phyloP scores from a whole-genome alignment of 805 yeast genomes.

The Hanseniaspora lindneri region DNA sequence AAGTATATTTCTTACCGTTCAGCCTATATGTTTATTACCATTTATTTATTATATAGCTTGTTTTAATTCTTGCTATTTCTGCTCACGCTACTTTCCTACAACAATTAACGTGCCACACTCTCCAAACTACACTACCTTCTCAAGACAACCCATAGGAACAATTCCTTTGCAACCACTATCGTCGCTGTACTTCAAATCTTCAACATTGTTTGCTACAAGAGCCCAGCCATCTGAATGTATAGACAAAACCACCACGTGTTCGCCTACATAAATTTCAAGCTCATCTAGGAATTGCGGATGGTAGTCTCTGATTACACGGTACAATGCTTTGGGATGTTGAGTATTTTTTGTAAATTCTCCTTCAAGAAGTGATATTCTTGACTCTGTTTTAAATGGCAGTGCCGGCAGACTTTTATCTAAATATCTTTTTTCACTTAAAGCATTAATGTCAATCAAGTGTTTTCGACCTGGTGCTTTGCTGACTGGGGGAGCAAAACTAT shows the following conservation, averaged over 20 bases:
- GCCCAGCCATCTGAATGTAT: conserved; percentile 39
- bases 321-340: conserved; percentile 14
- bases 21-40: too few species aligned
- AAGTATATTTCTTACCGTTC: too few species aligned
- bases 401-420: conserved; percentile 22
- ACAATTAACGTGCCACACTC: too few species aligned
- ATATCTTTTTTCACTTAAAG: conserved; percentile 19
- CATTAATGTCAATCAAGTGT: conserved; percentile 16
- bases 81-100: too few species aligned
- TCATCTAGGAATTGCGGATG: conserved; percentile 31
- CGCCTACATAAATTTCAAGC: conserved; percentile 27
- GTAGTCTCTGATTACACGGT: conserved; percentile 24
- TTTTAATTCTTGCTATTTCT: too few species aligned
- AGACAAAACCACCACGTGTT: conserved; percentile 29
- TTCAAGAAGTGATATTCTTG: conserved; percentile 5
- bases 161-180: conserved; percentile 30
- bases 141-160: conserved; percentile 32
- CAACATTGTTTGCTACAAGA: conserved; percentile 21
- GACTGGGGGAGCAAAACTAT: background rate
- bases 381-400: background rate
- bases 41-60: too few species aligned
- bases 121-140: conserved; percentile 9
- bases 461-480: conserved; percentile 19
- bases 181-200: conserved; percentile 25
- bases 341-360: background rate